phyloP scores from a whole-genome alignment of 495 filamentous ascomycete genomes.

The Annulohypoxylon bovei region DNA sequence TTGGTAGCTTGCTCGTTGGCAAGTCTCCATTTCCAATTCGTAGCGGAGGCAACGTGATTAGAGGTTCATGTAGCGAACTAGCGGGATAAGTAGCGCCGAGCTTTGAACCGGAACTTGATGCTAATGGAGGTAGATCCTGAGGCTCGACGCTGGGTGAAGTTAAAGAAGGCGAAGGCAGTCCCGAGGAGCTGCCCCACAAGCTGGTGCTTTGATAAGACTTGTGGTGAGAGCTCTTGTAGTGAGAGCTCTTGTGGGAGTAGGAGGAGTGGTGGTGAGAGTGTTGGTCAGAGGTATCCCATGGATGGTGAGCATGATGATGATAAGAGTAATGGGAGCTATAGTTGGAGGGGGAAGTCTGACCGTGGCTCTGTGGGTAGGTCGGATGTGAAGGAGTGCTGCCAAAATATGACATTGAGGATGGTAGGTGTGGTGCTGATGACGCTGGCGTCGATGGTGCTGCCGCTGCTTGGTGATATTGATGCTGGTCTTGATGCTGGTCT shows the following conservation, averaged over 20 bases:
- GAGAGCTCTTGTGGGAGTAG: no score
- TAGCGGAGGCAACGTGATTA: conserved; percentile 47
- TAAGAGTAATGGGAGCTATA: background rate
- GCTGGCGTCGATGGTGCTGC: background rate
- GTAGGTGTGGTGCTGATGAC: background rate
- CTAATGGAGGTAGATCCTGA: conserved; percentile 70
- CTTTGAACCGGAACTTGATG: conserved; percentile 72
- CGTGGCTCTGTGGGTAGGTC: background rate
- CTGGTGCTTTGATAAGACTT: background rate
- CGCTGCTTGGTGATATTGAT: background rate
- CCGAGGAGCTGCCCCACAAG: conserved; percentile 61
- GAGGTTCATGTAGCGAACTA: conserved; percentile 44
- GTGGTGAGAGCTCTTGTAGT: background rate
- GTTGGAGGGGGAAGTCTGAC: conserved; percentile 7
- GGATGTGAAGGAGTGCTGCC: background rate
- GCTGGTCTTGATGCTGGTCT: background rate
- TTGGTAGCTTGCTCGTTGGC: background rate
- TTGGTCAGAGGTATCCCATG: background rate
- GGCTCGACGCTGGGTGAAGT: conserved; percentile 69
- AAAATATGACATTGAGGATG: background rate
- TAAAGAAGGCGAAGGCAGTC: conserved; percentile 75
- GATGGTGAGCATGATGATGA: background rate
- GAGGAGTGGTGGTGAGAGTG: background rate
- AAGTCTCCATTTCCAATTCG: conserved; percentile 14
- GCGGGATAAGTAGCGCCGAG: conserved; percentile 67